Conservation (phyloP, 2,329 filamentous ascomycete genomes). For the Fusarium armeniacum region DNA sequence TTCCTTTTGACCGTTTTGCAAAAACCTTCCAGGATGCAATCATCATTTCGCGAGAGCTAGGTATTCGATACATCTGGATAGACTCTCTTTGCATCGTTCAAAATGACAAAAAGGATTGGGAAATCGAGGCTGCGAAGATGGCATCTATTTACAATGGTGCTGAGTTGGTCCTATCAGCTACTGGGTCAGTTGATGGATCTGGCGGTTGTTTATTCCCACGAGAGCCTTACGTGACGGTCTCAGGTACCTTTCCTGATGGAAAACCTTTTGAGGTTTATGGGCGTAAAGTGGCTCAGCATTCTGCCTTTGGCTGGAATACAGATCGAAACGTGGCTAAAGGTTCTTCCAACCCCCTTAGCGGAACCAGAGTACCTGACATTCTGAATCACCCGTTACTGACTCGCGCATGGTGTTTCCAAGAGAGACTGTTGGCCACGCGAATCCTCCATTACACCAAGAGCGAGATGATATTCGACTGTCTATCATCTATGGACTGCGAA, state of each 20-base stretch:
- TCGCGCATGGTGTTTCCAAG: constrained; percentile 52
- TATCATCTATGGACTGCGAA: constrained; percentile 45
- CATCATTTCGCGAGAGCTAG: constrained; percentile 34
- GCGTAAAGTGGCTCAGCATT: constrained; percentile 20
- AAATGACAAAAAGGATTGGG: constrained; percentile 46
- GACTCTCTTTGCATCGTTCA: constrained; percentile 51
- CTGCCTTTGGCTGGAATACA: constrained; percentile 33
- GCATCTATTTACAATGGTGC: constrained; percentile 47
- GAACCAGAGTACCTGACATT: constrained; percentile 4
- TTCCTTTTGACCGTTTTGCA: constrained; percentile 32
- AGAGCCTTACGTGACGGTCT: constrained; percentile 23
- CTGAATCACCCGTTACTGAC: constrained; percentile 39
- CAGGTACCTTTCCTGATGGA: constrained; percentile 26
- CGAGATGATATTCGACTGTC: constrained; percentile 49
- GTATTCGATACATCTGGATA: constrained; percentile 48
- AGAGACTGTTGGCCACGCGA: constrained; percentile 48
- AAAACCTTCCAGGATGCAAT: constrained; percentile 44
- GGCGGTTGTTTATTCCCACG: constrained; percentile 44
- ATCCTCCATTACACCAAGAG: constrained; percentile 50
- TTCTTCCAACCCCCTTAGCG: constrained; percentile 18
- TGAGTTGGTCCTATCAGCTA: constrained; percentile 46
- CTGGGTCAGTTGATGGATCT: constrained; percentile 34
- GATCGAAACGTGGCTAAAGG: constrained; percentile 16
- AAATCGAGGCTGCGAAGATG: constrained; percentile 50
- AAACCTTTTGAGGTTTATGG: constrained; percentile 38